Evolutionary conservation across 73 alveolate genomes (phyloP), one percentile per base, ranked within the genome.

Genomic region (Uronychia binucleata): DNA sequence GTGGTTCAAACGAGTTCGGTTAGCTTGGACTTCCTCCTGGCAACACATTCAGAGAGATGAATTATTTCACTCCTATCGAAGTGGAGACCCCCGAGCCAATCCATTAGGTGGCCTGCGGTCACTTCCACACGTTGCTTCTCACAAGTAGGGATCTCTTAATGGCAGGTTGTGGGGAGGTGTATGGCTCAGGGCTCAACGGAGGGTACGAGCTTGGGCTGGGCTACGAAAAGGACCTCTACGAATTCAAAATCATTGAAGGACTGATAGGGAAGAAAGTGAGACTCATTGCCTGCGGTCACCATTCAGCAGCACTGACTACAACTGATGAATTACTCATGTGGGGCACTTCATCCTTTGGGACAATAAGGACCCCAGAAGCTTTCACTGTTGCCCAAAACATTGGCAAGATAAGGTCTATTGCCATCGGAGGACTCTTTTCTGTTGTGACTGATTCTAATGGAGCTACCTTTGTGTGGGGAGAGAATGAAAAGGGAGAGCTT

Each of bases 401-500:
- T 29, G 28, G 57, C 26, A 26, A 46, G 8, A 67, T 59, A 0
- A 1, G 26, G 0, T 74, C 58, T 5, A 31, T 59, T 1, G 75
- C 80, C 13, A 60, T 81, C 32, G 88, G 88, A 58, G n/a, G 67
- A 0, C 59, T 1, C 8, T 29, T 59, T 31, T 27, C 81, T 11
- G 75, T 77, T 19, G 32, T 57, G 25, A 32, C 59, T 25, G 88
- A 81, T 31, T 59, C 77, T 0, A 59, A 34, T n/a, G 88, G 88
- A 1, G 57, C 28, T 1, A 25, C 58, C 28, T 90, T 84, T 84
- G 78, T 77, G 58, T 90, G 95, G 95, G 95, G 95, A 14, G 31
- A 33, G 25, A 90, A 85, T 29, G 28, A 28, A 1, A 25, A 31
- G 11, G 95, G 95, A 28, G 91, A 89, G 59, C 88, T 89, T 30